A percentile compares a stretch with the other conserved stretches of the same genome.
phyloP scores from a whole-genome alignment of 2,329 filamentous ascomycete genomes.

The Dactylella cylindrospora region DNA sequence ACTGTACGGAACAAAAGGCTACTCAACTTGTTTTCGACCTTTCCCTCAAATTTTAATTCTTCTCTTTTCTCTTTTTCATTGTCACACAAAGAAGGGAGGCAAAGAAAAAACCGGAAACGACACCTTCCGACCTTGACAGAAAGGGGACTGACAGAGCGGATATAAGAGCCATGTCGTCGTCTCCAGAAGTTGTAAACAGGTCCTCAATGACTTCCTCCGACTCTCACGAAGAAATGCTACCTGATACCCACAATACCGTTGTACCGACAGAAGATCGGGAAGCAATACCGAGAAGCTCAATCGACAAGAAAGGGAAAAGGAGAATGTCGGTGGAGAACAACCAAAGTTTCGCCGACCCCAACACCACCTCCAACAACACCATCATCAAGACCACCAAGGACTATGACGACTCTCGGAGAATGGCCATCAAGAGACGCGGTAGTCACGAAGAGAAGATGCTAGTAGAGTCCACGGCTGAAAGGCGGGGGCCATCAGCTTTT shows the following conservation, averaged over 20 bases:
- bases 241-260: constrained; percentile 1
- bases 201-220: neutral
- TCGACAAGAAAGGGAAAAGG: constrained; percentile 44
- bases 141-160: neutral
- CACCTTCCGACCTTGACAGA: neutral
- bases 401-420: constrained; percentile 19
- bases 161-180: neutral
- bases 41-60: too few relatives aligned
- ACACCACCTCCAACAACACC: constrained; percentile 10
- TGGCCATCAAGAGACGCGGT: too few relatives aligned
- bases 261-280: neutral
- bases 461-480: constrained; percentile 13
- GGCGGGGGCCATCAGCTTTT: constrained; percentile 54
- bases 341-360: neutral
- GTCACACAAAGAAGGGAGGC: constrained; percentile 13
- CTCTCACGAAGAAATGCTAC: neutral
- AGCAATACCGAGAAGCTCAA: constrained; percentile 41
- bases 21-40: constrained; percentile 9
- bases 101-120: too few relatives aligned
- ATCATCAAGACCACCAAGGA: constrained; percentile 17
- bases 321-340: constrained; percentile 38
- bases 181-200: neutral
- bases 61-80: constrained; percentile 12
- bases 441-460: too few relatives aligned
- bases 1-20: constrained; percentile 1